Evolutionary conservation across 331 rosid genomes (phyloP), one percentile per base, ranked within the genome.

Genomic region (Cydonia oblonga): DNA sequence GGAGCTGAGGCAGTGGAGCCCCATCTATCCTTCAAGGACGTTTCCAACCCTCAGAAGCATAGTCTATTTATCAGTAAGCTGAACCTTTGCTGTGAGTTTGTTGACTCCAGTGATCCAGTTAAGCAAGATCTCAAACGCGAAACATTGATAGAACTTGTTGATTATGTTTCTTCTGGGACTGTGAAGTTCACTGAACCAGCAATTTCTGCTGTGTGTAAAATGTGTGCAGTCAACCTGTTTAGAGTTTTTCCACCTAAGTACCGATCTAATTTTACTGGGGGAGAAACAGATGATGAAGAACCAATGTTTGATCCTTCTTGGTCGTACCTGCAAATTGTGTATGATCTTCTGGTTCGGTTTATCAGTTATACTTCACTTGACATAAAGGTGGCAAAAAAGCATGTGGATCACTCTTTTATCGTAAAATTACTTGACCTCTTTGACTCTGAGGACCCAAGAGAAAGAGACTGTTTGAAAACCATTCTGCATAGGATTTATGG

Each of bases 221-320:
- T 95, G 93, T 95, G 93, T 78, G 84, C 93, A 3, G 68, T 81
- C 69, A 95, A 95, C 81, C 82, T 95, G 75, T 95, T 95, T 81
- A 83, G 99, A 84, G 92, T 86, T 44, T 95, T 95, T 82, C 99
- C 99, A 3, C 99, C 99, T 1, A 91, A 89, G 79, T 88, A 80
- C 40, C 93, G 96, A 15, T 80, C 96, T 8, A 89, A 79, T 80
- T 67, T 61, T 35, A 58, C 80, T 4, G 89, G 93, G 35, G 96
- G 96, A 46, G 99, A 91, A 84, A 85, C 90, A 10, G 97, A 89
- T 64, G 96, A 88, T 23, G 99, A 95, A 63, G 99, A 95, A 80
- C 99, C 97, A 24, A 78, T 91, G 86, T 95, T 95, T 80, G 99
- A 95, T 84, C 99, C 99, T 14, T 90, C 96, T 65, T 95, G 97